These are phyloP conservation scores for Fusarium secorum DNA, from an alignment of 2,329 filamentous ascomycete genomes.

Conservation along the genomic window DNA sequence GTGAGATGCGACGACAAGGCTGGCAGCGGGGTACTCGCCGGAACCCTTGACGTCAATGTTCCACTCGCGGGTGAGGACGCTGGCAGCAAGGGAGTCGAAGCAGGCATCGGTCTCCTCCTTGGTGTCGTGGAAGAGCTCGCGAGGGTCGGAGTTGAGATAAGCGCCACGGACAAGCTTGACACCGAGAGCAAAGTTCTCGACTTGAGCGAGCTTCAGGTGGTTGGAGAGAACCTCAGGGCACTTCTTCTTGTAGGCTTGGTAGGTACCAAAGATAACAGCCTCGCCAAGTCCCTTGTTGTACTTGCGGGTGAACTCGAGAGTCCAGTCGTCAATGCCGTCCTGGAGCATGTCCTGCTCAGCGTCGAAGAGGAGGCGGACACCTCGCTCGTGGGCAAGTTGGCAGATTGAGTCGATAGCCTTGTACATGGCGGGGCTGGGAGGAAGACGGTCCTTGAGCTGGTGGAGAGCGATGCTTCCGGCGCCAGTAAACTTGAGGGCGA, in stretches of 20 bases:
- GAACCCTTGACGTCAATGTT: slow-evolving; percentile 47
- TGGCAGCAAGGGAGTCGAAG: slow-evolving; percentile 76
- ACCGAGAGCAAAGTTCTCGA: slow-evolving; percentile 71
- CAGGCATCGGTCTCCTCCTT: slow-evolving; percentile 74
- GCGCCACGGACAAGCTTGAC: slow-evolving; percentile 80
- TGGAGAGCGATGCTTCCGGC: slow-evolving; percentile 77
- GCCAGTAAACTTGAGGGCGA: slow-evolving; percentile 81
- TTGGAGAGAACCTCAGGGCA: slow-evolving; percentile 63
- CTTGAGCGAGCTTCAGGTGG: slow-evolving; percentile 66
- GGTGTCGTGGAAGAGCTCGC: slow-evolving; percentile 74
- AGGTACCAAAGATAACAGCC: slow-evolving; percentile 81
- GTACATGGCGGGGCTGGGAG: slow-evolving; percentile 70
- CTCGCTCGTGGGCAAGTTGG: slow-evolving; percentile 71
- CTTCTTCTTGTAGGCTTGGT: slow-evolving; percentile 78
- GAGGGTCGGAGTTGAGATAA: slow-evolving; percentile 74
- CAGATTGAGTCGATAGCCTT: slow-evolving; percentile 79
- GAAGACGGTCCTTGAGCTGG: slow-evolving; percentile 68
- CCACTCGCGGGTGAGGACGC: slow-evolving; percentile 67
- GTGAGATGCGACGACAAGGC: slow-evolving; percentile 81
- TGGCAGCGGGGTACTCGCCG: slow-evolving; percentile 62
- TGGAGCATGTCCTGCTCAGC: slow-evolving; percentile 85
- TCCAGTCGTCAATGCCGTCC: slow-evolving; percentile 82
- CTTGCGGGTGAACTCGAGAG: slow-evolving; percentile 75
- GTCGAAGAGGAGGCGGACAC: slow-evolving; percentile 81
- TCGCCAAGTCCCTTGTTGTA: slow-evolving; percentile 73